These are phyloP conservation scores for Diaporthe destruens DNA, from an alignment of 2,329 filamentous ascomycete genomes.

Conservation along the genomic window DNA sequence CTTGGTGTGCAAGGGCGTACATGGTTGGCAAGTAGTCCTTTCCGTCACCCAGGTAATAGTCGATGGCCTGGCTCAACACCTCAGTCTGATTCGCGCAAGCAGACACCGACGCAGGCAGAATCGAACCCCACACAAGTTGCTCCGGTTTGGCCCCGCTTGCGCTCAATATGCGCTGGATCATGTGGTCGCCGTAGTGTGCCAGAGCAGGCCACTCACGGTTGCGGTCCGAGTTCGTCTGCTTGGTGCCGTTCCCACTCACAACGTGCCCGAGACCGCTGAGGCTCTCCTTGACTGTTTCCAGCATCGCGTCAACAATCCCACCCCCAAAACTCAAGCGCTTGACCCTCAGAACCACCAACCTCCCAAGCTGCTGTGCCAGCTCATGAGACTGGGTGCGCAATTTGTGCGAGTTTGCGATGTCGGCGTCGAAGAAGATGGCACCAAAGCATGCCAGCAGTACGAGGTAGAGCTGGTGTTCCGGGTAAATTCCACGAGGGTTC, in stretches of 20 bases:
- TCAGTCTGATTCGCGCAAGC: slow-evolving; percentile 71
- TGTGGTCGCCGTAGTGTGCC: slow-evolving; percentile 68
- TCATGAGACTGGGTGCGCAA: slow-evolving; percentile 63
- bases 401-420: slow-evolving; percentile 69
- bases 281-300: slow-evolving; percentile 49
- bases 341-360: neutral
- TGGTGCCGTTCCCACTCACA: neutral
- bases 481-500: slow-evolving; percentile 64
- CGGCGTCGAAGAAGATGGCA: slow-evolving; percentile 67
- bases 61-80: slow-evolving; percentile 68
- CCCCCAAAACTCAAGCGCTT: neutral
- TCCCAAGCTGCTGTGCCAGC: slow-evolving; percentile 53
- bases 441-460: slow-evolving; percentile 70
- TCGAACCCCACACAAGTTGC: slow-evolving; percentile 68
- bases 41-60: slow-evolving; percentile 69
- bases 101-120: slow-evolving; percentile 67
- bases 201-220: slow-evolving; percentile 54
- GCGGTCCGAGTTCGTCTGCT: neutral
- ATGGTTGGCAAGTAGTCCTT: slow-evolving; percentile 64
- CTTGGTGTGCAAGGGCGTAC: slow-evolving; percentile 61
- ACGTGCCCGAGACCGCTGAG: neutral
- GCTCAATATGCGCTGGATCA: slow-evolving; percentile 68
- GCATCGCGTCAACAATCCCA: neutral
- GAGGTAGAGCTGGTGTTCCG: slow-evolving; percentile 68
- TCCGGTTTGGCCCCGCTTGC: slow-evolving; percentile 61